phyloP scores from a whole-genome alignment of 306 rosid genomes.

The Abrus precatorius region DNA sequence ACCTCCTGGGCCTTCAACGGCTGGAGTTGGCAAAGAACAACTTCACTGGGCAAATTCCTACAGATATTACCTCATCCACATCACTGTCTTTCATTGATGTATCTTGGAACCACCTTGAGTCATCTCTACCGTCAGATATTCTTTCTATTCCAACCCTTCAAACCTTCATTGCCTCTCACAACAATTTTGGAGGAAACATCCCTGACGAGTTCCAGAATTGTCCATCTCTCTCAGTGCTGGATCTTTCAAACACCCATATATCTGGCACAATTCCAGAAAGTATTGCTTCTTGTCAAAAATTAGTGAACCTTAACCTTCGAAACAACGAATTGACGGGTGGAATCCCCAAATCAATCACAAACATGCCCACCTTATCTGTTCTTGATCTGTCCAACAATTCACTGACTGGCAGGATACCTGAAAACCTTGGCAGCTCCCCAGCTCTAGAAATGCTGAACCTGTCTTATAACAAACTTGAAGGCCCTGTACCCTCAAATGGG shows the following conservation, averaged over 20 bases:
- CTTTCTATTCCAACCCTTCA: conserved; percentile 77
- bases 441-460: conserved; percentile 83
- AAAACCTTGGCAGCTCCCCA: conserved; percentile 77
- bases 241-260: conserved; percentile 71
- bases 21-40: conserved; percentile 85
- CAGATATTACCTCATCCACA: conserved; percentile 66
- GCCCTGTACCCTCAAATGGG: conserved; percentile 84
- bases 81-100: conserved; percentile 89
- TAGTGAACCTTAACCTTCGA: conserved; percentile 74
- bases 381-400: conserved; percentile 88
- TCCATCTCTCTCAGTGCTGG: conserved; percentile 79
- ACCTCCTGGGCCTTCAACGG: conserved; percentile 70
- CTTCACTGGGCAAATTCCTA: conserved; percentile 74
- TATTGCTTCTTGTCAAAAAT: conserved; percentile 77
- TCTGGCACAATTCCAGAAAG: conserved; percentile 79
- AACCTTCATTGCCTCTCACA: conserved; percentile 80
- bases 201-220: conserved; percentile 80
- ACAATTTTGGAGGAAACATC: conserved; percentile 67
- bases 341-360: conserved; percentile 71
- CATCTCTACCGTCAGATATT: conserved; percentile 73
- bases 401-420: conserved; percentile 72
- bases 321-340: conserved; percentile 73
- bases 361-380: conserved; percentile 79
- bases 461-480: conserved; percentile 86
- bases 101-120: conserved; percentile 75